These are phyloP conservation scores for Paragyromitra xinjiangensis DNA, from an alignment of 495 filamentous ascomycete species.

Conservation along the genomic window DNA sequence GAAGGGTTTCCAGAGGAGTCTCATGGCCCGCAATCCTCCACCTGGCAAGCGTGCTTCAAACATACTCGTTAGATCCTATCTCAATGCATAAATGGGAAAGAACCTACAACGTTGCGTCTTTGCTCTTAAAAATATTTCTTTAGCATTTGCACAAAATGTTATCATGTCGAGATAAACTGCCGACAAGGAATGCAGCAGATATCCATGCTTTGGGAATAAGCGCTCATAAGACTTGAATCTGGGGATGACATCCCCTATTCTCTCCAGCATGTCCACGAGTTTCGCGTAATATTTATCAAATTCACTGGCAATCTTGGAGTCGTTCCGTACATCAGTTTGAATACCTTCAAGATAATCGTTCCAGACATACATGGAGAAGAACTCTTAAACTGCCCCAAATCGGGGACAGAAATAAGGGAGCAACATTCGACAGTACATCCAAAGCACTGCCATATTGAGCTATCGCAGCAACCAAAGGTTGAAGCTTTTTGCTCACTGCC, in stretches of 20 bases:
- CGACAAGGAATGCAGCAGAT: slow-evolving; percentile 57
- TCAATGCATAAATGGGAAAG: background rate
- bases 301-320: slow-evolving; percentile 52
- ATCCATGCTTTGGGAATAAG: slow-evolving; percentile 57
- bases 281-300: slow-evolving; percentile 59
- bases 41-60: slow-evolving; percentile 8
- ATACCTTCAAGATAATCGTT: background rate
- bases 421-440: slow-evolving; percentile 59
- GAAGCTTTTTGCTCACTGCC: slow-evolving; percentile 51
- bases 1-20: slow-evolving; percentile 53
- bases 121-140: slow-evolving; percentile 53
- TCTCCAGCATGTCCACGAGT: slow-evolving; percentile 59
- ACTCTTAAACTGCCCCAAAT: slow-evolving; percentile 62
- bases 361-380: slow-evolving; percentile 53
- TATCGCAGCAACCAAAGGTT: slow-evolving; percentile 59
- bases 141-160: slow-evolving; percentile 59
- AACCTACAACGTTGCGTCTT: slow-evolving; percentile 35
- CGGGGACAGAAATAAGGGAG: slow-evolving; percentile 57
- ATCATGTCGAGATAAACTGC: slow-evolving; percentile 61
- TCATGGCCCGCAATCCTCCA: slow-evolving; percentile 41
- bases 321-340: background rate
- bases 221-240: slow-evolving; percentile 58
- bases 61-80: background rate
- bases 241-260: slow-evolving; percentile 61
- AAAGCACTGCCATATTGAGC: slow-evolving; percentile 61